Evolutionary conservation across 257 asterid genomes (phyloP), one percentile per base, ranked within the genome.

Genomic region (Petrea volubilis): DNA sequence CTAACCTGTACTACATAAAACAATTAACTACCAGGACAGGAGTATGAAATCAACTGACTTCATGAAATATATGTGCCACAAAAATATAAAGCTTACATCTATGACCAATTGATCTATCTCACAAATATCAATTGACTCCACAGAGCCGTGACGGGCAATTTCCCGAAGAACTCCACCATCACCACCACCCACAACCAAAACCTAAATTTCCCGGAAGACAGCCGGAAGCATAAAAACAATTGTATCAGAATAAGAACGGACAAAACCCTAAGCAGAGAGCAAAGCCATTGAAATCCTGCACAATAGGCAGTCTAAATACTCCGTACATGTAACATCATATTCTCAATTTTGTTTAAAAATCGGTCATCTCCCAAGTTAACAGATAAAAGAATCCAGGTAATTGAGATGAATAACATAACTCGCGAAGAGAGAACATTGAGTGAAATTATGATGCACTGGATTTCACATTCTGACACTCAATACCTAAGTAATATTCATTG

Each of bases 91-190:
- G 75, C 98, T 79, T 79, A 92, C 99, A 80, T 95, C 99, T 70
- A 95, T 90, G 75, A 95, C 99, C 98, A 95, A 82, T 71, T 88
- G 87, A 77, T 95, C 99, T 41, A 95, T 95, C 84, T 95, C 99
- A 63, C 99, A 95, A 63, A 95, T 95, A 80, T 95, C 98, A 68
- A 95, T 95, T 72, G 8, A 72, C 79, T 90, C 90, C 81, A 95
- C 97, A 63, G 99, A 90, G 81, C 83, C 80, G 77, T 95, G 98
- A 61, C 98, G 98, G 58, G 93, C 79, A 81, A 95, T 81, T 82
- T 95, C 99, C 77, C 96, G 81, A 62, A 92, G 96, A 76, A 95
- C 99, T 41, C 99, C 99, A 75, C 98, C 99, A 78, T 95, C 99
- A 81, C 99, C 99, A 17, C 99, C 99, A 63, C 99, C 99, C 20